Conservation (phyloP, 2,329 filamentous ascomycete genomes). For the Penicillium oxalicum region DNA sequence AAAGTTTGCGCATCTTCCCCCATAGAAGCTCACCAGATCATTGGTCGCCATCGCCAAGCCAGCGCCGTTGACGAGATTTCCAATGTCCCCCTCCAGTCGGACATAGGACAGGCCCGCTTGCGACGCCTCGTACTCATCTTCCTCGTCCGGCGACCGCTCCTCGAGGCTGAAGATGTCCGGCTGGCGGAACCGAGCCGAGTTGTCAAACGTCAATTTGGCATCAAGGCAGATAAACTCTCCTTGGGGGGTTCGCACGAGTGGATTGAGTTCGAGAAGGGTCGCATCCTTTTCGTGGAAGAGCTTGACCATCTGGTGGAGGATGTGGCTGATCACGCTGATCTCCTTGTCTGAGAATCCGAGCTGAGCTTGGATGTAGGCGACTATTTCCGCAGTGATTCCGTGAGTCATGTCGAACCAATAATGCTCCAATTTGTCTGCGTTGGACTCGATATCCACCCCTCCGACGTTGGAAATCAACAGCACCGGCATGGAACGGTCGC, state of each 20-base stretch:
- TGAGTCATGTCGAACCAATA: constrained; percentile 22
- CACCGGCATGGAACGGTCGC: constrained; percentile 35
- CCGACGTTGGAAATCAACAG: constrained; percentile 35
- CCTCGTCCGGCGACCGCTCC: constrained; percentile 29
- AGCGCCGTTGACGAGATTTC: constrained; percentile 31
- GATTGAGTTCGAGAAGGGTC: constrained; percentile 41
- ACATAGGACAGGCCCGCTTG: constrained; percentile 27
- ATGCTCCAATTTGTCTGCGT: constrained; percentile 21
- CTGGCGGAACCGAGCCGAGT: constrained; percentile 43
- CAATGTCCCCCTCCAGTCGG: constrained; percentile 29
- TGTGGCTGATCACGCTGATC: constrained; percentile 19
- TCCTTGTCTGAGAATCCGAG: constrained; percentile 22
- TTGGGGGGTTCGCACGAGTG: constrained; percentile 28
- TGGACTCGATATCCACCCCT: constrained; percentile 29
- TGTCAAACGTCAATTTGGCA: constrained; percentile 46
- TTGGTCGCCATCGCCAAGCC: constrained; percentile 35
- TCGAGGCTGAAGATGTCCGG: constrained; percentile 35
- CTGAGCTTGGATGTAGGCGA: constrained; percentile 17
- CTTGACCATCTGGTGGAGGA: constrained; percentile 29
- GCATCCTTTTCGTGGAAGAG: constrained; percentile 46
- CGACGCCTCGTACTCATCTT: constrained; percentile 33
- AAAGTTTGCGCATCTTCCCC: constrained; percentile 30
- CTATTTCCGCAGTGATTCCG: constrained; percentile 23
- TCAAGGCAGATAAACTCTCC: constrained; percentile 32
- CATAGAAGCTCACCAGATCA: constrained; percentile 23